Percentiles rank a stretch among this genome's conserved stretches.
phyloP scores from a whole-genome alignment of 495 filamentous ascomycete genomes.

The Pseudevernia furfuracea region DNA sequence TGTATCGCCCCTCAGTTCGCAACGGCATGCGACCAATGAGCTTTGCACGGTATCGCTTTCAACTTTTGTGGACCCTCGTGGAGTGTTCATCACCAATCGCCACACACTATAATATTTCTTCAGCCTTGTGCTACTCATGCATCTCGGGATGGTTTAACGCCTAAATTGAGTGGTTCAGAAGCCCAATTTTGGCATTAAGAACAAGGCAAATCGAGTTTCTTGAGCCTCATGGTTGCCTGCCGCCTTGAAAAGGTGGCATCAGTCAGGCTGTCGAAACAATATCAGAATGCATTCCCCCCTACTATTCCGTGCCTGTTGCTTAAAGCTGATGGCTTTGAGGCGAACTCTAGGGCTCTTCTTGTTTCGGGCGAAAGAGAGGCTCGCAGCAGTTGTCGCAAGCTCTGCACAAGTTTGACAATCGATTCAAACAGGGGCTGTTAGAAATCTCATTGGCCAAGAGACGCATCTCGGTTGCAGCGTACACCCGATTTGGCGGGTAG shows the following conservation, averaged over 20 bases:
- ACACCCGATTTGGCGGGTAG: not conserved
- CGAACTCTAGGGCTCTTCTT: not conserved
- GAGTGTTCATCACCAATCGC: not conserved
- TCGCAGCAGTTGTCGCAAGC: not conserved
- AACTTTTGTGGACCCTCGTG: not conserved
- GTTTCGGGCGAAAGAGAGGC: not conserved
- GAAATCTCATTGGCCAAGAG: too few relatives aligned
- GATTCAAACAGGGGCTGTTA: too few relatives aligned
- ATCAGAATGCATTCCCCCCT: too few relatives aligned
- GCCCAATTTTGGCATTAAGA: conserved; percentile 1
- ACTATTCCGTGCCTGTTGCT: not conserved
- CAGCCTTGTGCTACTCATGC: conserved; percentile 1
- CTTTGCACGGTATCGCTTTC: not conserved
- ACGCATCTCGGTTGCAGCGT: too few relatives aligned
- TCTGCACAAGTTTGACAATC: not conserved
- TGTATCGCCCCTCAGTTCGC: too few relatives aligned
- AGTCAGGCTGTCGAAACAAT: conserved; percentile 2
- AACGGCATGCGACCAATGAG: not conserved
- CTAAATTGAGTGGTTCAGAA: not conserved
- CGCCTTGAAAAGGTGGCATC: not conserved
- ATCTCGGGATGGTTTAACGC: not conserved
- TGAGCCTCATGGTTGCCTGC: conserved; percentile 10
- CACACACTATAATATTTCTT: not conserved
- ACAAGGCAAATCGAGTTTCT: not conserved
- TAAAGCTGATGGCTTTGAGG: not conserved